These are phyloP conservation scores for Myriosclerotinia scirpicola DNA, from an alignment of 2,329 filamentous ascomycete species.

Conservation along the genomic window DNA sequence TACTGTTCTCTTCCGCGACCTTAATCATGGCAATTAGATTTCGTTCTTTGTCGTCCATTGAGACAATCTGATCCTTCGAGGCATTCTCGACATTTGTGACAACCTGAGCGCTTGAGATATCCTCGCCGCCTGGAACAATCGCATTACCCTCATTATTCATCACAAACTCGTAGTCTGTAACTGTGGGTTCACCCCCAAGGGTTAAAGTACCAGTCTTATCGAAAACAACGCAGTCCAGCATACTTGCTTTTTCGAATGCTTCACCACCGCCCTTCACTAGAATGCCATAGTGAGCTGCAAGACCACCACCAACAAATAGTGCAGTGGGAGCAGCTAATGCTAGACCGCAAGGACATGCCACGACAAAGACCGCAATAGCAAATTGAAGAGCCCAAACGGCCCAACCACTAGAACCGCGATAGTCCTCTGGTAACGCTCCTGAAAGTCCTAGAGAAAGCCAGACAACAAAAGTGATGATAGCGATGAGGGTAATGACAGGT, in stretches of 20 bases:
- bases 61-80: slow-evolving; percentile 24
- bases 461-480: slow-evolving; percentile 67
- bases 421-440: slow-evolving; percentile 56
- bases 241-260: slow-evolving; percentile 58
- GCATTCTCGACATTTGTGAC: background rate
- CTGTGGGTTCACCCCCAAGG: slow-evolving; percentile 64
- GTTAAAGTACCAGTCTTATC: slow-evolving; percentile 63
- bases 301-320: slow-evolving; percentile 57
- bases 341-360: slow-evolving; percentile 61
- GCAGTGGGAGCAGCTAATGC: slow-evolving; percentile 60
- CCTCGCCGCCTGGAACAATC: background rate
- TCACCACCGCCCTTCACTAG: slow-evolving; percentile 59
- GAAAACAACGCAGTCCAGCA: slow-evolving; percentile 56
- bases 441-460: slow-evolving; percentile 67
- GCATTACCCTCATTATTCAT: slow-evolving; percentile 27
- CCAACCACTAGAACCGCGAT: slow-evolving; percentile 59
- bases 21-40: slow-evolving; percentile 55
- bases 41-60: slow-evolving; percentile 18
- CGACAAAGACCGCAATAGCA: slow-evolving; percentile 62
- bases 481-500: slow-evolving; percentile 67
- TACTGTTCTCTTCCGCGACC: slow-evolving; percentile 68
- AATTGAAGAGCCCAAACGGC: slow-evolving; percentile 75
- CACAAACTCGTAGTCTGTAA: slow-evolving; percentile 47
- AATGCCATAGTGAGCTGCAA: slow-evolving; percentile 57
- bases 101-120: background rate